Base-by-base conservation (phyloP, 2,329 filamentous ascomycete species). In the Pseudophaeomoniella oleicola region DNA sequence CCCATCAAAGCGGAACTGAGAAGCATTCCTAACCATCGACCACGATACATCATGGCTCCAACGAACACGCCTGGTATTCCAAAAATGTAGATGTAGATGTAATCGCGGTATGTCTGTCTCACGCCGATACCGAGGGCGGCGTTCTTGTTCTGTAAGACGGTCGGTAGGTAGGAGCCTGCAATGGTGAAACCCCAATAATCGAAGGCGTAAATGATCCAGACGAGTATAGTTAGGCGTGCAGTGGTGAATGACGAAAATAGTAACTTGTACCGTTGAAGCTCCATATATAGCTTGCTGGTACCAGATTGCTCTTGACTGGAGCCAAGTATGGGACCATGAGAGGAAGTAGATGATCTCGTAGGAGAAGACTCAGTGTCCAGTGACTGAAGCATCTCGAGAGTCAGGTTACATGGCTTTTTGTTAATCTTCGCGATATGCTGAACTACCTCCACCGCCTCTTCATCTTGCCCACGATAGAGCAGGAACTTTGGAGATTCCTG, bases 401-500 rank as follows among this genome's bases (percentile, higher is more conserved):
- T 87, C 32, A 92, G 67, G 78, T 79, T 85, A 1, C 80, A 85
- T 51, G 74, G 78, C 31, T 53, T 48, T 44, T 58, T 64, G 59
- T 88, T 88, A 49, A 76, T 71, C 51, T 72, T 69, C 2, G 85
- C 84, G 40, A 92, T 77, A 4, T 77, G 81, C 44, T 87, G 81
- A 5, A 92, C 72, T 2, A 85, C 81, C 3, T 76, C 78, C 2
- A 92, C 81, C 1, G 84, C 84, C 49, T 90, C 83, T 11, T 72
- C 62, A 53, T 92, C 79, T 4, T 81, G 72, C 22, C 82, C 81
- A n/a, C 73, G 69, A 14, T 77, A 80, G 6, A 92, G 71, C 16
- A 92, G 64, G 50, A 77, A 92, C 53, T 90, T 90, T 32, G 85
- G 85, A 4, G 84, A 90, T 53, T 93, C 85, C 52, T 81, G 83